These are phyloP conservation scores for Terfezia boudieri DNA, from an alignment of 495 filamentous ascomycete genomes.

Conservation along the genomic window DNA sequence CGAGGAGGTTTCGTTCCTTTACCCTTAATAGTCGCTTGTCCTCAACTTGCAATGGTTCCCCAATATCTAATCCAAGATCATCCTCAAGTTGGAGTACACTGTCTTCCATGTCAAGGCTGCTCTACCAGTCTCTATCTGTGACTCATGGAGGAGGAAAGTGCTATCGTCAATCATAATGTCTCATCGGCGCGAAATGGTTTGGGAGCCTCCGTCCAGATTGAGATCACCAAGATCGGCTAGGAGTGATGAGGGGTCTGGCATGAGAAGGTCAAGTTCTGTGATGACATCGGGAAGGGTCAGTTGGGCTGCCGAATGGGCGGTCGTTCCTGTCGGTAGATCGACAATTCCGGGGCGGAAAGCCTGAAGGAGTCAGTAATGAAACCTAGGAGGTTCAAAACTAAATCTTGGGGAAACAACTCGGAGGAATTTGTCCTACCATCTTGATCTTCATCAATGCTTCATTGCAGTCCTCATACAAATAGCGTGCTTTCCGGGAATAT, in stretches of 20 bases:
- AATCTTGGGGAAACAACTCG: not conserved
- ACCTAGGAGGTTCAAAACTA: too few relatives aligned
- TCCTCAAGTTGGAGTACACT: conserved; percentile 36
- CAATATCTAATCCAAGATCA: conserved; percentile 36
- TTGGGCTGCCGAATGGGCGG: conserved; percentile 38
- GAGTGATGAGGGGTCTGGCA: conserved; percentile 53
- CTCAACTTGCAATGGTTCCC: conserved; percentile 26
- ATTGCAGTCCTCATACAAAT: conserved; percentile 89
- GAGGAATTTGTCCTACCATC: conserved; percentile 41
- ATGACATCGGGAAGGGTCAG: conserved; percentile 70
- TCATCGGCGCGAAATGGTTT: conserved; percentile 36
- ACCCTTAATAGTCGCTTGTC: conserved; percentile 9
- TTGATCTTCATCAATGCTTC: conserved; percentile 95
- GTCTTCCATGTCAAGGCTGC: conserved; percentile 25
- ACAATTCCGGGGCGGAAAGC: conserved; percentile 62
- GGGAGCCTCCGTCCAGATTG: conserved; percentile 28
- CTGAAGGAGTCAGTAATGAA: conserved; percentile 20
- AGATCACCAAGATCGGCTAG: conserved; percentile 38
- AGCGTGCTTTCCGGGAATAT: conserved; percentile 89
- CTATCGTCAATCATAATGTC: conserved; percentile 43
- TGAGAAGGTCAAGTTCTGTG: conserved; percentile 70
- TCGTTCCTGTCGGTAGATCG: conserved; percentile 43
- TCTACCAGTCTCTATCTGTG: conserved; percentile 24
- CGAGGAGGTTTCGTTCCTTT: conserved; percentile 31
- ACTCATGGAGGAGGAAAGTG: conserved; percentile 47